These are phyloP conservation scores for Syzygium aqueum DNA, from an alignment of 345 rosid species.

Conservation along the genomic window DNA sequence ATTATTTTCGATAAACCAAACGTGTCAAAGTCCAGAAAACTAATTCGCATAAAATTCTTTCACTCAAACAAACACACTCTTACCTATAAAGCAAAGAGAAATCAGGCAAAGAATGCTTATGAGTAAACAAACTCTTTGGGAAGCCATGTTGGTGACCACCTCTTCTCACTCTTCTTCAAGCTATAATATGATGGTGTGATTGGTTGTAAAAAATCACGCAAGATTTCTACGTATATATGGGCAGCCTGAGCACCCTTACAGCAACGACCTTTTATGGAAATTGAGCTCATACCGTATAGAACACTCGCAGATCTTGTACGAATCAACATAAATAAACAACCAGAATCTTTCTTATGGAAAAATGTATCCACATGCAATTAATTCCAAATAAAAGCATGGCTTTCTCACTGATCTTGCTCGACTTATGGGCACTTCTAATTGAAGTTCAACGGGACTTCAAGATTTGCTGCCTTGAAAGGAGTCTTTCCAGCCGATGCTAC, in stretches of 20 bases:
- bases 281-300: neutral
- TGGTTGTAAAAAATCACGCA: neutral
- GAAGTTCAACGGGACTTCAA: neutral
- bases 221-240: neutral
- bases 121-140: neutral
- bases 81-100: no score
- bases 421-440: no score
- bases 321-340: neutral
- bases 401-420: no score
- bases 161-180: neutral
- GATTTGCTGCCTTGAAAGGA: neutral
- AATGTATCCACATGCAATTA: neutral
- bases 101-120: no score
- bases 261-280: neutral
- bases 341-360: neutral
- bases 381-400: neutral
- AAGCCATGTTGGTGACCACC: neutral
- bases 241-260: neutral
- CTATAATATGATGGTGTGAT: neutral
- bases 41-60: no score
- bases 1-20: no score
- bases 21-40: no score
- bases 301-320: neutral
- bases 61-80: no score
- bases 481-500: neutral